phyloP scores from a whole-genome alignment of 805 yeast species.

The Hagleromyces aurorensis region DNA sequence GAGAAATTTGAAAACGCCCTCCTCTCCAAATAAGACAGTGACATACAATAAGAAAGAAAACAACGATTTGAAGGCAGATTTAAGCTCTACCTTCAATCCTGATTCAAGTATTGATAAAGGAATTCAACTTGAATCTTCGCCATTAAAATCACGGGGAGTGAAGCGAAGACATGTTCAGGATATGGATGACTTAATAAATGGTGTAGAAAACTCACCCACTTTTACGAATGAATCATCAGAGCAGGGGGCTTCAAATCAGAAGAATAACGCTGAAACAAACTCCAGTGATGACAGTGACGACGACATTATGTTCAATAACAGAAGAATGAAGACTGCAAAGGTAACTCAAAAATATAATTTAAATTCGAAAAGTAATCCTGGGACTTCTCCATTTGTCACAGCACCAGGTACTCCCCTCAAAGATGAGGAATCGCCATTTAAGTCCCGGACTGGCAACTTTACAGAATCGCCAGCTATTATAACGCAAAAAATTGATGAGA shows the following conservation, averaged over 20 bases:
- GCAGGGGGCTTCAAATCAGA: slow-evolving; percentile 4
- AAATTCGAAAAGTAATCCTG: slow-evolving; percentile 16
- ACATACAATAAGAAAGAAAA: too few species aligned
- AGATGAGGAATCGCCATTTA: background rate
- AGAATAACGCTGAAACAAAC: slow-evolving; percentile 3
- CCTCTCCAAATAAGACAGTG: slow-evolving; percentile 11
- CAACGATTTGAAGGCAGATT: background rate
- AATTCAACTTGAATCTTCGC: slow-evolving; percentile 21
- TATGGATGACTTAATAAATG: slow-evolving; percentile 11
- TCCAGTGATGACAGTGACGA: slow-evolving; percentile 25
- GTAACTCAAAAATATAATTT: slow-evolving; percentile 22
- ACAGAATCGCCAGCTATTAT: slow-evolving; percentile 7
- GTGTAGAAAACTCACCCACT: slow-evolving; percentile 21
- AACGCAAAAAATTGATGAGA: slow-evolving; percentile 17
- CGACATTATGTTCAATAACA: slow-evolving; percentile 24
- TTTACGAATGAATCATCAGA: slow-evolving; percentile 4
- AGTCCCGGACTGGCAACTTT: slow-evolving; percentile 3
- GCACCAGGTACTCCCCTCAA: slow-evolving; percentile 29
- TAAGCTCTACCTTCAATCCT: slow-evolving; percentile 1
- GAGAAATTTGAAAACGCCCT: slow-evolving; percentile 6
- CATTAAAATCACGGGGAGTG: slow-evolving; percentile 15
- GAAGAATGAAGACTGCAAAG: slow-evolving; percentile 25
- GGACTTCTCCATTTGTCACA: slow-evolving; percentile 28
- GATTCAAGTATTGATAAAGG: slow-evolving; percentile 6
- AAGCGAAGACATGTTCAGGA: slow-evolving; percentile 5